Evolutionary conservation across 176 grass and related monocot species (phyloP).

Genomic region (Carex pumila): DNA sequence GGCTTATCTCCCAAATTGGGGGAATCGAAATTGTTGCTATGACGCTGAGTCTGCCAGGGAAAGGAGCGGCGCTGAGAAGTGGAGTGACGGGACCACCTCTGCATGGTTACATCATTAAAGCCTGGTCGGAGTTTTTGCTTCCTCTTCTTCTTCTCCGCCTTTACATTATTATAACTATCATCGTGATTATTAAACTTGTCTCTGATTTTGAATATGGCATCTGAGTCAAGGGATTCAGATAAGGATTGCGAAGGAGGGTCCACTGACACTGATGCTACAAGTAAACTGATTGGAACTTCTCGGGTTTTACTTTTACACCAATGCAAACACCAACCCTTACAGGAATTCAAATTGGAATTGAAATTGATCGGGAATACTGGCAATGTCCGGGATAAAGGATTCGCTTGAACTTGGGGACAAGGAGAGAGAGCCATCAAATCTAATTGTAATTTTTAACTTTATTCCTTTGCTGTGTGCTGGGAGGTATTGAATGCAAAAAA

Average conservation of each 20-base stretch:
- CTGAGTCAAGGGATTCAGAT: background rate
- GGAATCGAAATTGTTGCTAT: too few species aligned
- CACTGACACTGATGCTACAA: background rate
- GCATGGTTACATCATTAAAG: slow-evolving; percentile 53
- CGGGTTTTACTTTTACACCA: slow-evolving; percentile 1
- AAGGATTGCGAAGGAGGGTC: background rate
- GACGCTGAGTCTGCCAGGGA: slow-evolving; percentile 50
- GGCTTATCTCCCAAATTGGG: too few species aligned
- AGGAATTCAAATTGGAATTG: background rate
- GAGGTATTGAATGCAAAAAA: background rate
- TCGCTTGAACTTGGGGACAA: background rate
- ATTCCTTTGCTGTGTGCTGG: background rate
- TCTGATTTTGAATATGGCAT: background rate
- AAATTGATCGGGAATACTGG: background rate
- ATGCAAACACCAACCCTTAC: background rate
- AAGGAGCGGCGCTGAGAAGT: slow-evolving; percentile 49
- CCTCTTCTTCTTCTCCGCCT: slow-evolving; percentile 33
- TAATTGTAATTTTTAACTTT: background rate
- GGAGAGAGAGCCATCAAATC: background rate
- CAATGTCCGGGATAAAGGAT: background rate
- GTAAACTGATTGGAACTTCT: background rate
- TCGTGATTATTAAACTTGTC: background rate
- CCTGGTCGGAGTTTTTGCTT: slow-evolving; percentile 44
- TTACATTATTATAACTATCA: background rate
- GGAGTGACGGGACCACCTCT: slow-evolving; percentile 53